phyloP scores from a whole-genome alignment of 371 early-diverging fungal species.

The Rhizomucor miehei region DNA sequence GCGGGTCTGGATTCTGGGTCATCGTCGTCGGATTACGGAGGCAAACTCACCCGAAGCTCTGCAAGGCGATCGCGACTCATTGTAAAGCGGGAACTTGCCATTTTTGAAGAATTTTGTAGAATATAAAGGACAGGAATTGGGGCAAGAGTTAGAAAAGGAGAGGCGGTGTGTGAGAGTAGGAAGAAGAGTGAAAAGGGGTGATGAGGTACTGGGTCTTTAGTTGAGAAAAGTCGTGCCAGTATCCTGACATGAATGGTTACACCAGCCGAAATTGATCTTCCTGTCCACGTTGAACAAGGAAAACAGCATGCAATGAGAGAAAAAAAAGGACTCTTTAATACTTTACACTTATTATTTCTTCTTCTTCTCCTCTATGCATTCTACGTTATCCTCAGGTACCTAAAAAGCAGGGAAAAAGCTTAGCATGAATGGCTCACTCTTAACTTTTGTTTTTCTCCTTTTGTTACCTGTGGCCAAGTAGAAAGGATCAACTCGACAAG shows the following conservation, averaged over 20 bases:
- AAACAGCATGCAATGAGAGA: background rate
- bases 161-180: constrained; percentile 7
- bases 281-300: background rate
- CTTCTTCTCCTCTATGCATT: constrained; percentile 63
- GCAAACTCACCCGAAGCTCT: constrained; percentile 36
- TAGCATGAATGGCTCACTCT: background rate
- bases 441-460: background rate
- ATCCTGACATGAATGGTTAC: constrained; percentile 6
- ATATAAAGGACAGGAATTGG: constrained; percentile 17
- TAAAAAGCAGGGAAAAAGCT: constrained; percentile 19
- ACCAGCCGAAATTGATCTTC: constrained; percentile 2
- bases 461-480: constrained; percentile 56
- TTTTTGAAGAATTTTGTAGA: constrained; percentile 8
- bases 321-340: background rate
- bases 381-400: constrained; percentile 70
- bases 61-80: constrained; percentile 55
- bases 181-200: constrained; percentile 3
- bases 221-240: background rate
- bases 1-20: background rate
- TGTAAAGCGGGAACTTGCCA: constrained; percentile 46
- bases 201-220: background rate
- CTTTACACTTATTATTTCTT: constrained; percentile 25
- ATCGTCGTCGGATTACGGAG: background rate
- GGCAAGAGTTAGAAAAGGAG: constrained; percentile 14
- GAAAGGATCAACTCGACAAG: constrained; percentile 63